These are phyloP conservation scores for Populus hybrid DNA, from an alignment of 441 rosid species.

Conservation along the genomic window DNA sequence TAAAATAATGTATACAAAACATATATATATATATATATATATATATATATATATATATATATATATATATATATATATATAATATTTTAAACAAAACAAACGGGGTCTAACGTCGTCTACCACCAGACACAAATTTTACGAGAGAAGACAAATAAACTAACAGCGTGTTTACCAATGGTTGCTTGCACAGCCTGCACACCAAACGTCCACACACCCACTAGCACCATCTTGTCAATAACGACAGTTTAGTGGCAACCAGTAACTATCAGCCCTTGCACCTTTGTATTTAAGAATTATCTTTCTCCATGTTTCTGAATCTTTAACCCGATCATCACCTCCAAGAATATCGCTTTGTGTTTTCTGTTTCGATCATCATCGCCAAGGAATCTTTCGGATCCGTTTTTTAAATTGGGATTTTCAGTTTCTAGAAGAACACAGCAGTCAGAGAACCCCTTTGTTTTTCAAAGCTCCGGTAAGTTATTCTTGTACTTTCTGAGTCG, in stretches of 20 bases:
- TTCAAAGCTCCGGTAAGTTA: neutral
- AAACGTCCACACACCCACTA: neutral
- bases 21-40: too few species aligned
- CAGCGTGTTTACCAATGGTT: neutral
- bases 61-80: too few species aligned
- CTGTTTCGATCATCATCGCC: neutral
- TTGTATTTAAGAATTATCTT: neutral
- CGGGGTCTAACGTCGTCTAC: neutral
- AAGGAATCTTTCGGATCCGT: neutral
- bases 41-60: too few species aligned
- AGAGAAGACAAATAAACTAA: neutral
- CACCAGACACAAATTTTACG: neutral
- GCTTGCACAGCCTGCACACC: neutral
- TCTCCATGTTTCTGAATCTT: neutral
- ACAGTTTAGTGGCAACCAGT: neutral
- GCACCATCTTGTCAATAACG: neutral
- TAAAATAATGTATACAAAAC: too few species aligned
- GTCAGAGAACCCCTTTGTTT: neutral
- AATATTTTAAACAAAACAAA: too few species aligned
- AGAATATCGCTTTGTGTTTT: neutral
- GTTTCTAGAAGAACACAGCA: neutral
- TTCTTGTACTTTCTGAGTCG: neutral
- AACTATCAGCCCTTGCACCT: neutral
- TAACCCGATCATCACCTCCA: neutral
- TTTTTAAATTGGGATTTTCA: neutral